Percentiles rank a stretch among this genome's conserved stretches.
These are phyloP conservation scores for Schrenkiella parvula DNA, from an alignment of 345 rosid species.

Conservation along the genomic window DNA sequence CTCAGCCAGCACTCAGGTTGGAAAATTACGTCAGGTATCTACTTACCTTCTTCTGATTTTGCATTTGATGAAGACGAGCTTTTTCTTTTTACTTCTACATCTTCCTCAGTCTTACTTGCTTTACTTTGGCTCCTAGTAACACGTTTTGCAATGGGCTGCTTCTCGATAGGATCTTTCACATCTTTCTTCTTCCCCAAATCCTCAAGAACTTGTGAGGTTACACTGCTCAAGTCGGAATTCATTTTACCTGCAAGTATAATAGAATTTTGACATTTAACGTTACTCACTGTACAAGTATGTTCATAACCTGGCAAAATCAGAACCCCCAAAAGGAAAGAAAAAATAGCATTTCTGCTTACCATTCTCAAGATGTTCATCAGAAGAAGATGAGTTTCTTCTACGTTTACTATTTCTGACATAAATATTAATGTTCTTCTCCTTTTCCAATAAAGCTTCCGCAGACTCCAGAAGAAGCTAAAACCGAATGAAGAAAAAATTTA, in stretches of 20 bases:
- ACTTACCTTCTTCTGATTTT: constrained; percentile 12
- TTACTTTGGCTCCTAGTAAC: constrained; percentile 37
- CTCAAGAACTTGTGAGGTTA: constrained; percentile 5
- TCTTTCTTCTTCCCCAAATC: constrained; percentile 3
- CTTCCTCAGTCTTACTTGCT: constrained; percentile 8
- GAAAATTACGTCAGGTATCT: not conserved
- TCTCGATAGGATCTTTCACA: constrained; percentile 2
- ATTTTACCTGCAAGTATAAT: constrained; percentile 10
- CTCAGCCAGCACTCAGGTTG: not conserved
- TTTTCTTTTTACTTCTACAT: not conserved
- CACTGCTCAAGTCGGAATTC: not conserved
- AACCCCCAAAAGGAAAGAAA: not conserved
- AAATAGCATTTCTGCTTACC: not conserved
- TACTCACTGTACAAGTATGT: not conserved
- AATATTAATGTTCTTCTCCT: not conserved
- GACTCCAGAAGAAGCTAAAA: constrained; percentile 6
- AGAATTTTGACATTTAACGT: not conserved
- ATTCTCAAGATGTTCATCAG: constrained; percentile 14
- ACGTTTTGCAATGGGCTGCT: constrained; percentile 1
- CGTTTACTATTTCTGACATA: constrained; percentile 9
- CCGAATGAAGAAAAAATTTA: not conserved
- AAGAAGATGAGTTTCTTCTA: constrained; percentile 16
- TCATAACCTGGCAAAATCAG: not conserved
- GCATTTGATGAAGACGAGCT: not conserved
- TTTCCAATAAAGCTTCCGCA: not conserved